A percentile compares a stretch with the other conserved stretches of the same genome.
phyloP scores from a whole-genome alignment of 768 basidiomycete species.

The Suillus lakei region DNA sequence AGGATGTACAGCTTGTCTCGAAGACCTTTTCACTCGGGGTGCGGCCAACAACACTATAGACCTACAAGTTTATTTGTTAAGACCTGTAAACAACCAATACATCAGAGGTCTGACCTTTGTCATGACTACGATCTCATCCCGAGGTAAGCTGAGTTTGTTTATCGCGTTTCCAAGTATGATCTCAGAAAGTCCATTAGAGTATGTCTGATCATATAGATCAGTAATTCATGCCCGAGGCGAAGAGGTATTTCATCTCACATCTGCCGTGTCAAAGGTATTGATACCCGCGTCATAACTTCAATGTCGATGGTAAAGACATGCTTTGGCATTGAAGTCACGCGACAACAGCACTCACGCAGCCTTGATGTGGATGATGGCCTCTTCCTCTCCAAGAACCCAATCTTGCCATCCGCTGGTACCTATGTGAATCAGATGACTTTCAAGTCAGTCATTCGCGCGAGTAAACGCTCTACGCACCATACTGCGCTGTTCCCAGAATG shows the following conservation, averaged over 20 bases:
- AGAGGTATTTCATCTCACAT: constrained; percentile 37
- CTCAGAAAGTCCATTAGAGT: constrained; percentile 46
- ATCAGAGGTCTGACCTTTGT: constrained; percentile 43
- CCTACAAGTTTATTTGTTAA: constrained; percentile 1
- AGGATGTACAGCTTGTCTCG: constrained; percentile 3
- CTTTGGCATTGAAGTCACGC: background rate
- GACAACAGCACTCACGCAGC: constrained; percentile 20
- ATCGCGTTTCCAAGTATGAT: constrained; percentile 50
- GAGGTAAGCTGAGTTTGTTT: constrained; percentile 44
- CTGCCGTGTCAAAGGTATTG: constrained; percentile 63
- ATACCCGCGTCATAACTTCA: constrained; percentile 61
- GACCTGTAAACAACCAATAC: background rate
- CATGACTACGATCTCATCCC: constrained; percentile 49
- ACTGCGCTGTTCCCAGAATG: constrained; percentile 41
- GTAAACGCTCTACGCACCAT: constrained; percentile 20
- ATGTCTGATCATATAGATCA: constrained; percentile 26
- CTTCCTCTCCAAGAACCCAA: constrained; percentile 43
- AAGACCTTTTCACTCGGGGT: constrained; percentile 12
- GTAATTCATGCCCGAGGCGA: constrained; percentile 36
- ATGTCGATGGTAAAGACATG: background rate
- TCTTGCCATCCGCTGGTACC: constrained; percentile 16
- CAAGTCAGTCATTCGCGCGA: background rate
- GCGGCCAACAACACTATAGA: constrained; percentile 18
- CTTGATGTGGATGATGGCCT: constrained; percentile 44
- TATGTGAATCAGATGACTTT: background rate